Evolutionary conservation across 768 basidiomycete genomes (phyloP), one percentile per base, ranked within the genome.

Genomic region (Trametes gibbosa): DNA sequence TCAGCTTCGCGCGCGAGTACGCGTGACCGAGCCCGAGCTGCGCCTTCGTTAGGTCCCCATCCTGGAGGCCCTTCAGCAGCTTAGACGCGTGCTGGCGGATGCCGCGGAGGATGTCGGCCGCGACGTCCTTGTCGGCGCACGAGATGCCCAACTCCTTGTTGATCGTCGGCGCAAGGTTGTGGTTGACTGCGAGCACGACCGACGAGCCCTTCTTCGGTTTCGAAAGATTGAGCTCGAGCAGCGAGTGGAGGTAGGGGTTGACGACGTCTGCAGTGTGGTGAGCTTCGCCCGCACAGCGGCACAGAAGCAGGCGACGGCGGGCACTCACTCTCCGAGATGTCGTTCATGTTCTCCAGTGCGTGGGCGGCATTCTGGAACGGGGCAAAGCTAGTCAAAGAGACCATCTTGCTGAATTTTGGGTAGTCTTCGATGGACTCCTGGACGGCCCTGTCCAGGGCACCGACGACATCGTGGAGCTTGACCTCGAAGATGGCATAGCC

Each of bases 1-100:
- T 98, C 63, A 98, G 89, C 73, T 98, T 98, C 40, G 95, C 90
- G 63, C 96, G 88, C 23, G 95, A 97, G 78, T 96, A 98, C 3
- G 95, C 93, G 81, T 98, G 96, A 27, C 96, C 96, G 49, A 98
- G 82, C 69, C 96, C 96, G 65, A 98, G 90, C 69, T 98, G 96
- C 17, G 96, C 92, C 69, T 95, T 92, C 59, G 80, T 84, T 65
- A 97, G 81, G 81, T 98, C 96, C 66, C 86, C 90, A 41, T 83
- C 79, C 68, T 94, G 87, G 65, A 98, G 86, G 21, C 90, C 94
- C 63, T 86, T 92, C 67, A 98, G 83, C 49, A 98, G 81, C 69
- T 92, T 94, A 65, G 88, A 77, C 27, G 94, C 95, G 73, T 98
- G 95, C 57, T 91, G 79, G 63, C 96, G 92, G 63, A 98, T 86